Evolutionary conservation across 768 basidiomycete genomes (phyloP).

Genomic region (Trametes punicea): DNA sequence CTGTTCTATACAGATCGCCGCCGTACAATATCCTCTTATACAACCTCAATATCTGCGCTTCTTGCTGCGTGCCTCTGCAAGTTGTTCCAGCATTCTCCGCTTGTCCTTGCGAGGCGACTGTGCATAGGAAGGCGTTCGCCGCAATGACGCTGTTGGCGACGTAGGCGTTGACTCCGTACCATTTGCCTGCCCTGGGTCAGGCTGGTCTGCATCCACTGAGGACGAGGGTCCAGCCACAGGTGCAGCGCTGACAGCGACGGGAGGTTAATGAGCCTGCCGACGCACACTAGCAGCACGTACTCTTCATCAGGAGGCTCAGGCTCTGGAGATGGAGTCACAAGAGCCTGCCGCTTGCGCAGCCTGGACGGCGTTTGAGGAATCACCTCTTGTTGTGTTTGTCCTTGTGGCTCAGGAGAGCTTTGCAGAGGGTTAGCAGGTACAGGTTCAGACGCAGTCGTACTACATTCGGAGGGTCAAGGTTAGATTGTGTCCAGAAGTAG

Average conservation of each 20-base stretch:
- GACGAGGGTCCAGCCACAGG: no score
- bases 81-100: slow-evolving; percentile 32
- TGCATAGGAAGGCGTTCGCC: slow-evolving; percentile 23
- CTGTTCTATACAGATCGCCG: background rate
- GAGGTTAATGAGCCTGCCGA: background rate
- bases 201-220: background rate
- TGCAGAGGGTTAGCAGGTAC: background rate
- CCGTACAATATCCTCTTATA: background rate
- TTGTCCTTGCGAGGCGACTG: slow-evolving; percentile 35
- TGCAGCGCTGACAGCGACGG: background rate
- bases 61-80: slow-evolving; percentile 30
- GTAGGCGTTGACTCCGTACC: background rate
- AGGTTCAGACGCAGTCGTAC: slow-evolving; percentile 1
- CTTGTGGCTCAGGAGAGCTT: slow-evolving; percentile 12
- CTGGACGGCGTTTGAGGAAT: background rate
- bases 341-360: background rate
- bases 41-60: slow-evolving; percentile 9
- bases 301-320: background rate
- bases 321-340: background rate
- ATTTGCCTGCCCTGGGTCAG: background rate
- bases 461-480: background rate
- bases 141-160: slow-evolving; percentile 10
- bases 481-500: no score
- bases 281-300: no score
- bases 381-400: background rate